Conservation (phyloP, 306 rosid species). For the Inga laurina region DNA sequence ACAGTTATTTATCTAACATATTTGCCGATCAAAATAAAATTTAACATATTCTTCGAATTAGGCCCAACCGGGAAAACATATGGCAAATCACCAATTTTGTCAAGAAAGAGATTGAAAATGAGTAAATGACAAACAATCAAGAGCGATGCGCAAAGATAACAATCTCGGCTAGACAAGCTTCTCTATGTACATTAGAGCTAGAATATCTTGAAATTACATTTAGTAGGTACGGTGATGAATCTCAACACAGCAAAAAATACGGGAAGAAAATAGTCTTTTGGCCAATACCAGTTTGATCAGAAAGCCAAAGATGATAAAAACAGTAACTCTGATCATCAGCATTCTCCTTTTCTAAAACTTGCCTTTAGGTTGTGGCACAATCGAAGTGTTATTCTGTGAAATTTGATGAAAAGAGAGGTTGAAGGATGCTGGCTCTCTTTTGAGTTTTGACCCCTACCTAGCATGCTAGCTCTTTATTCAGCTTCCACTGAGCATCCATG, state of each 20-base stretch:
- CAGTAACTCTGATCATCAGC: conserved; percentile 98
- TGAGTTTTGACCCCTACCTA: conserved; percentile 13
- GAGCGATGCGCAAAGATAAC: neutral
- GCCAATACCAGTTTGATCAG: conserved; percentile 56
- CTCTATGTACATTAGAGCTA: neutral
- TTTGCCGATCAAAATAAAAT: neutral
- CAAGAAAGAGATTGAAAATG: neutral
- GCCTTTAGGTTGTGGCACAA: conserved; percentile 38
- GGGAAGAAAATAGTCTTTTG: neutral
- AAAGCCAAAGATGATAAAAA: conserved; percentile 95
- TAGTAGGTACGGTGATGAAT: neutral
- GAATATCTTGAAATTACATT: conserved; percentile 12
- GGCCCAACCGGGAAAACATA: neutral
- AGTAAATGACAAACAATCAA: neutral
- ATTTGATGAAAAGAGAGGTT: neutral
- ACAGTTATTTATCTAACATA: neutral
- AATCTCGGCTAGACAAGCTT: conserved; percentile 16
- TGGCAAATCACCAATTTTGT: neutral
- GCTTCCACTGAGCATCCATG: neutral
- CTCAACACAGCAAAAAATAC: conserved; percentile 8
- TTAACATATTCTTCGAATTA: neutral
- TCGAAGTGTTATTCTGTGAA: neutral
- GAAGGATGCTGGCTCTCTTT: neutral
- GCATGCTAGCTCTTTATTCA: conserved; percentile 27
- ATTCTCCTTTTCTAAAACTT: conserved; percentile 64